These are phyloP conservation scores for Solanum hybrid DNA, from an alignment of 305 asterid species.

Conservation along the genomic window DNA sequence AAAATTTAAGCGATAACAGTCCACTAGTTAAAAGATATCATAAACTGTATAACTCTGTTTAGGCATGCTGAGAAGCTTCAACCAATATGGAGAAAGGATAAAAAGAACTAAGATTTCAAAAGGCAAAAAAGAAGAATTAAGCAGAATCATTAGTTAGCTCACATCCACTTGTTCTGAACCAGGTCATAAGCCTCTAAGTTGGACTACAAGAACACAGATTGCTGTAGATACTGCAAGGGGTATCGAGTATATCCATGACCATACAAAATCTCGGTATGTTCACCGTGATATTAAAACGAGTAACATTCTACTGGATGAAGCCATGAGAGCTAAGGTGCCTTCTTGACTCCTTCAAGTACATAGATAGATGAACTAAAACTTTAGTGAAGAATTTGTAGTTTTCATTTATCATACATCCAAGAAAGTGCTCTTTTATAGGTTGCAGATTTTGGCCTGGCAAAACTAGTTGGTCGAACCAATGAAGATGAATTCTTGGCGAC, in stretches of 20 bases:
- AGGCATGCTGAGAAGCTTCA: background rate
- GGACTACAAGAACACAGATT: slow-evolving; percentile 76
- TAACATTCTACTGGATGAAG: slow-evolving; percentile 67
- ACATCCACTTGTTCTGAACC: slow-evolving; percentile 11
- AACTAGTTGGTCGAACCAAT: slow-evolving; percentile 60
- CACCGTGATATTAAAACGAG: slow-evolving; percentile 84
- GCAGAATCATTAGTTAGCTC: slow-evolving; percentile 2
- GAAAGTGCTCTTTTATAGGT: slow-evolving; percentile 31
- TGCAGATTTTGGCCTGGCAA: slow-evolving; percentile 85
- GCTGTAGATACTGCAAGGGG: slow-evolving; percentile 84
- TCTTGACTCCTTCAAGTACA: background rate
- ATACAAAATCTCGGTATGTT: slow-evolving; percentile 72
- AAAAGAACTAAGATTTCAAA: background rate
- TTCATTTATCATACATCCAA: background rate
- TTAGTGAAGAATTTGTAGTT: background rate
- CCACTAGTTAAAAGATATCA: background rate
- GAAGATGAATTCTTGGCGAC: slow-evolving; percentile 76
- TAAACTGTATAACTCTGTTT: background rate
- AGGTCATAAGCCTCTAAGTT: slow-evolving; percentile 82
- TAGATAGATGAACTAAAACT: background rate
- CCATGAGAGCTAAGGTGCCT: slow-evolving; percentile 74
- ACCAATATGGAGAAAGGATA: background rate
- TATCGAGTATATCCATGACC: slow-evolving; percentile 83
- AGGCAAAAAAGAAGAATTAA: background rate
- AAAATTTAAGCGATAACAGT: background rate